Evolutionary conservation across 176 grass and related monocot species (phyloP).

Genomic region (Oryza nivara): DNA sequence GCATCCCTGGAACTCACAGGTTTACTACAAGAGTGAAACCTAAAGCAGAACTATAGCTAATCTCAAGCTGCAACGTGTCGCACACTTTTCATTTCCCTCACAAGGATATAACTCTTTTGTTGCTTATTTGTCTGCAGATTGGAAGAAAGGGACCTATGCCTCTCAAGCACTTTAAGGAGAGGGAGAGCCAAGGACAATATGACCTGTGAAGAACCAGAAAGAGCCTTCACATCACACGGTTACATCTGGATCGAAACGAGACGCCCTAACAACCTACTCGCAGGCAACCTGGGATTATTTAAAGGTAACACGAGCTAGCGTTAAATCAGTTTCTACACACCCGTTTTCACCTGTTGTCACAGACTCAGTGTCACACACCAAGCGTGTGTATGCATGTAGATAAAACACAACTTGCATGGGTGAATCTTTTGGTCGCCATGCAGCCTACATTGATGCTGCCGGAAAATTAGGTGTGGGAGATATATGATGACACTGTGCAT

Average conservation of each 20-base stretch:
- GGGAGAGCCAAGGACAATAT: neutral
- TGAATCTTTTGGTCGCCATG: neutral
- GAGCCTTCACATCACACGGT: neutral
- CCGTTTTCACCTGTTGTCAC: neutral
- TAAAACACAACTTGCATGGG: neutral
- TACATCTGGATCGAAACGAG: neutral
- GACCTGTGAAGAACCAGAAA: constrained; percentile 16
- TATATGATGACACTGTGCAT: neutral
- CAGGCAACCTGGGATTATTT: constrained; percentile 10
- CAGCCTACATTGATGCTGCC: constrained; percentile 29
- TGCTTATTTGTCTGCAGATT: constrained; percentile 40
- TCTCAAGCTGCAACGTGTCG: neutral
- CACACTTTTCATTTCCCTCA: neutral
- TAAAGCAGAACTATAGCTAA: constrained; percentile 3
- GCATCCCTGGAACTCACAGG: neutral
- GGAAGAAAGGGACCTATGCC: constrained; percentile 26
- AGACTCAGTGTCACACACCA: neutral
- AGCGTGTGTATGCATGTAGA: neutral
- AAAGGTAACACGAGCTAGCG: constrained; percentile 2
- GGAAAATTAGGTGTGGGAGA: constrained; percentile 4
- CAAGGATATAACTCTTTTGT: neutral
- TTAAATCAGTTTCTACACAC: neutral
- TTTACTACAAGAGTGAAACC: neutral
- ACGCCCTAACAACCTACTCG: neutral
- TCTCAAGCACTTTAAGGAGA: neutral